A percentile compares a stretch with the other conserved stretches of the same genome.
These are phyloP conservation scores for Eucalyptus virginea DNA, from an alignment of 345 rosid genomes.

Conservation along the genomic window DNA sequence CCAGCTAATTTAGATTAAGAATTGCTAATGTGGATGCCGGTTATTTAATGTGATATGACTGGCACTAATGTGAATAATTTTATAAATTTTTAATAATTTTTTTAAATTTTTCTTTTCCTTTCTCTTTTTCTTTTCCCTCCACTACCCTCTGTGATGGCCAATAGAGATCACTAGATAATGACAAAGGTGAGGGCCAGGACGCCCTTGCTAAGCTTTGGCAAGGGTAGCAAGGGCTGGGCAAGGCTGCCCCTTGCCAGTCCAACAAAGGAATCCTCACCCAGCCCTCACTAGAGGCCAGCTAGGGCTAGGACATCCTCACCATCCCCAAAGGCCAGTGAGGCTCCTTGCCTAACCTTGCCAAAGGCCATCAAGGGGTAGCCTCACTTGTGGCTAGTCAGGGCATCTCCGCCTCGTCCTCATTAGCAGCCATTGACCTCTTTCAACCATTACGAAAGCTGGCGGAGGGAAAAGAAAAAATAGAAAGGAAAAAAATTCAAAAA, in stretches of 20 bases:
- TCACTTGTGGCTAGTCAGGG: background rate
- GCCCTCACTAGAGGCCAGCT: background rate
- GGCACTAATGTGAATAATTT: too few relatives aligned
- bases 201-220: background rate
- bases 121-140: background rate
- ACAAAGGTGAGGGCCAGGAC: background rate
- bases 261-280: accelerated
- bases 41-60: accelerated
- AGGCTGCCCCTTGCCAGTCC: background rate
- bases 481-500: too few relatives aligned
- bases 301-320: background rate
- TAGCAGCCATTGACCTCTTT: background rate
- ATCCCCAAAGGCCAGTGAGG: background rate
- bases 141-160: background rate
- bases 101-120: too few relatives aligned
- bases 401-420: accelerated
- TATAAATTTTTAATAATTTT: too few relatives aligned
- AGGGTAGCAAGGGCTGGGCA: accelerated
- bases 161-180: too few relatives aligned
- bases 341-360: background rate
- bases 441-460: accelerated
- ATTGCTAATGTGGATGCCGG: accelerated
- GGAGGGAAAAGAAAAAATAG: accelerated
- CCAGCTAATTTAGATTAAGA: too few relatives aligned
- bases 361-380: background rate